A percentile compares a stretch with the other conserved stretches of the same genome.
These are phyloP conservation scores for Alternaria infectoria DNA, from an alignment of 2,329 filamentous ascomycete species.

Conservation along the genomic window DNA sequence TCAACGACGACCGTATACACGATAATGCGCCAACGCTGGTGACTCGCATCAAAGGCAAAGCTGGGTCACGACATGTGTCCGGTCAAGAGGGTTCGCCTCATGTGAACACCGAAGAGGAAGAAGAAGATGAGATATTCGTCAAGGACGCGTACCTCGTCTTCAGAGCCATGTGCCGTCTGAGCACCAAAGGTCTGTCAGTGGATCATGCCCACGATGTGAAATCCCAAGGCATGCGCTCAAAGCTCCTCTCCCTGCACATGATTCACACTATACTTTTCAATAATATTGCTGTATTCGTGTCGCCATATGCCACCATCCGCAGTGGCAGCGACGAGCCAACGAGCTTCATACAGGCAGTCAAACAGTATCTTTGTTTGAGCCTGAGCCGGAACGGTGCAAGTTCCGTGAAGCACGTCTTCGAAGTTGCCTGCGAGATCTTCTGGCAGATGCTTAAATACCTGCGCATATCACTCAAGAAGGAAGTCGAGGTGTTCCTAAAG, in stretches of 20 bases:
- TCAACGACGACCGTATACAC: conserved; percentile 69
- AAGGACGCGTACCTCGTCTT: conserved; percentile 97
- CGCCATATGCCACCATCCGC: conserved; percentile 87
- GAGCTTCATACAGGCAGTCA: conserved; percentile 90
- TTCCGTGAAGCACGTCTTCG: conserved; percentile 88
- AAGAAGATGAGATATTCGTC: conserved; percentile 95
- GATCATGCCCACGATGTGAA: conserved; percentile 93
- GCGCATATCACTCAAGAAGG: conserved; percentile 95
- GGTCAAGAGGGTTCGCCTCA: conserved; percentile 51
- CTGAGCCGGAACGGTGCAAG: conserved; percentile 95
- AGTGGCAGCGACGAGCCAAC: conserved; percentile 90
- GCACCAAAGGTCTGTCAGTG: conserved; percentile 85
- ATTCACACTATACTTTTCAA: conserved; percentile 96
- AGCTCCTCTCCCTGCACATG: conserved; percentile 91
- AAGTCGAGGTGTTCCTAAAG: conserved; percentile 96
- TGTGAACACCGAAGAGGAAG: conserved; percentile 68
- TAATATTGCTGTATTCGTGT: conserved; percentile 88
- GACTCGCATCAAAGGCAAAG: conserved; percentile 61
- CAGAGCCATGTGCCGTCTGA: conserved; percentile 95
- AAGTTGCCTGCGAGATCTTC: conserved; percentile 96
- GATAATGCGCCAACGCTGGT: conserved; percentile 73
- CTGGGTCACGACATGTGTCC: conserved; percentile 53
- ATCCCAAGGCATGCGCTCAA: conserved; percentile 96
- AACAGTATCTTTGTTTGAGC: conserved; percentile 95
- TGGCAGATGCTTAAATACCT: conserved; percentile 96